phyloP scores from a whole-genome alignment of 2,329 filamentous ascomycete genomes.

The Thermothelomyces thermophilus region DNA sequence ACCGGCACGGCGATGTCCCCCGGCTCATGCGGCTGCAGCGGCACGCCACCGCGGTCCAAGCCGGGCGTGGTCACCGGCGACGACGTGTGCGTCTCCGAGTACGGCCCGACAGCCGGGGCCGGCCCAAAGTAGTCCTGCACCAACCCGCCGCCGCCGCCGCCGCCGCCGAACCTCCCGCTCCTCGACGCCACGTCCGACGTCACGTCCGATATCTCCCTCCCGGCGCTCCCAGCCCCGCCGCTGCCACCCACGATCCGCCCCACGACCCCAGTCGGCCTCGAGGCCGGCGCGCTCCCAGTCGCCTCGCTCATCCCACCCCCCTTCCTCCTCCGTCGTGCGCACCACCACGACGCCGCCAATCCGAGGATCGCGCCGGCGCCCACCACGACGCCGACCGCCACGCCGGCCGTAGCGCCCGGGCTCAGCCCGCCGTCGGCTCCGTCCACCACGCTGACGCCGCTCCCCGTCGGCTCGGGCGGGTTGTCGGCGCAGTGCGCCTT shows the following conservation, averaged over 20 bases:
- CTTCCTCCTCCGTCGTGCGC: conserved; percentile 39
- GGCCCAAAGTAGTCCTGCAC: conserved; percentile 41
- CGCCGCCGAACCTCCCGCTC: conserved; percentile 27
- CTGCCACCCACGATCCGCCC: conserved; percentile 19
- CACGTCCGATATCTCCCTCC: conserved; percentile 22
- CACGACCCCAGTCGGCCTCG: conserved; percentile 24
- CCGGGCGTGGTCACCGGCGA: conserved; percentile 25
- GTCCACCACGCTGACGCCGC: conserved; percentile 20
- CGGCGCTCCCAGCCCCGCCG: conserved; percentile 6
- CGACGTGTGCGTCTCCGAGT: conserved; percentile 31
- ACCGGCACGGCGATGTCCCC: conserved; percentile 46
- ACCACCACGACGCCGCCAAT: conserved; percentile 43
- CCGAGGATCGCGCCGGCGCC: conserved; percentile 39
- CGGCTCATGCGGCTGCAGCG: conserved; percentile 39
- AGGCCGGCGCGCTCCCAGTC: conserved; percentile 7
- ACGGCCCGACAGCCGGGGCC: conserved; percentile 40
- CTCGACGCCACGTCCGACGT: conserved; percentile 31
- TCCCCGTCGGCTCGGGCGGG: conserved; percentile 14
- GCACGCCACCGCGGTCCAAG: conserved; percentile 33
- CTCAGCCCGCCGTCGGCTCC: conserved; percentile 31
- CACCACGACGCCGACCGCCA: conserved; percentile 47
- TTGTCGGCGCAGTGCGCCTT: conserved; percentile 36
- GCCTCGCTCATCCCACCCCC: conserved; percentile 22
- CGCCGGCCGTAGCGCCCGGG: conserved; percentile 48
- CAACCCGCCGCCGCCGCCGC: conserved; percentile 24